Evolutionary conservation across 2,329 filamentous ascomycete genomes (phyloP).

Genomic region (Verticillium albo-atrum): DNA sequence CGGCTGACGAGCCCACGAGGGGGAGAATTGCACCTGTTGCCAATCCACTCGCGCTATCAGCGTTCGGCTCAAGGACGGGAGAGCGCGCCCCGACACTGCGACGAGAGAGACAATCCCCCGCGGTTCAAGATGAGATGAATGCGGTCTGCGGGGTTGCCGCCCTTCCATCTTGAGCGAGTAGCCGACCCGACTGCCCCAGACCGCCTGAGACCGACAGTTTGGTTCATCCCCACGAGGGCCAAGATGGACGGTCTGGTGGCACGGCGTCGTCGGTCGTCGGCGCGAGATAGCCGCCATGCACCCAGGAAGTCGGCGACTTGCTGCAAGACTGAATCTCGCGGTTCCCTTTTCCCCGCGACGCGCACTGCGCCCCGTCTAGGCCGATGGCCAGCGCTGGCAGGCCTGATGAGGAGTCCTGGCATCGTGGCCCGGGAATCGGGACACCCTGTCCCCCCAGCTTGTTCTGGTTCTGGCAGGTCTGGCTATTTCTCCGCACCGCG

Average conservation of each 20-base stretch:
- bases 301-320: neutral
- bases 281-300: neutral
- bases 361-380: neutral
- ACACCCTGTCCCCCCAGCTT: neutral
- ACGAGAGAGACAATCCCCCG: neutral
- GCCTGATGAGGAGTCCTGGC: neutral
- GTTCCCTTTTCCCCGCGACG: neutral
- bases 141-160: neutral
- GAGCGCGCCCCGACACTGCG: neutral
- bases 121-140: neutral
- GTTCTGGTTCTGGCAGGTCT: neutral
- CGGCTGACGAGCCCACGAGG: neutral
- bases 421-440: neutral
- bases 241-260: neutral
- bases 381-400: neutral
- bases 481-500: slow-evolving; percentile 1
- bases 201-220: neutral
- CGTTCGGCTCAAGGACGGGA: neutral
- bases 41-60: neutral
- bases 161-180: neutral
- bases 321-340: neutral
- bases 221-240: neutral
- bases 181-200: neutral
- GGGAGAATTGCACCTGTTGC: neutral
- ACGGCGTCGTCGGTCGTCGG: neutral